Conservation (phyloP, 2,329 filamentous ascomycete species). For the Mariannaea sp. region DNA sequence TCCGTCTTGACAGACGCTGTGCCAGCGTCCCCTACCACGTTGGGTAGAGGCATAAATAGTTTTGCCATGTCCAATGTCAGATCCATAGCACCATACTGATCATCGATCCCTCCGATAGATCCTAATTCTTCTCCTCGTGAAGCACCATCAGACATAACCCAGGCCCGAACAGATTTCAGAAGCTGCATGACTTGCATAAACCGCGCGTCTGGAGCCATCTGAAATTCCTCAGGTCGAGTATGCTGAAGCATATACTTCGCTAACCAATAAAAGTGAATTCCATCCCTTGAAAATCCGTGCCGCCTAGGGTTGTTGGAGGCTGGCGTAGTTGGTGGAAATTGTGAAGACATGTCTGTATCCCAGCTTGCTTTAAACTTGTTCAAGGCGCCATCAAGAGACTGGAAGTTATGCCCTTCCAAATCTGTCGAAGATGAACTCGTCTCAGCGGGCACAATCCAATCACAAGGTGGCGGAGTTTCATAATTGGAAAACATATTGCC, state of each 20-base stretch:
- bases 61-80: conserved; percentile 73
- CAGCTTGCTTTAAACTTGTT: conserved; percentile 75
- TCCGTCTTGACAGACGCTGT: conserved; percentile 51
- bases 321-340: conserved; percentile 61
- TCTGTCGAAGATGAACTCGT: conserved; percentile 52
- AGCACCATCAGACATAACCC: conserved; percentile 67
- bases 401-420: conserved; percentile 45
- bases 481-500: conserved; percentile 48
- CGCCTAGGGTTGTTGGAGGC: conserved; percentile 59
- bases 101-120: conserved; percentile 70
- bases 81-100: conserved; percentile 66
- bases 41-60: conserved; percentile 66
- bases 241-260: conserved; percentile 68
- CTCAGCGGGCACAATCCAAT: conserved; percentile 56
- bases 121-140: conserved; percentile 70
- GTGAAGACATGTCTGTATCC: conserved; percentile 70
- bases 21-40: conserved; percentile 49
- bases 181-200: conserved; percentile 65
- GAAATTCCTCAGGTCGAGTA: conserved; percentile 57
- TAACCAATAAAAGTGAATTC: conserved; percentile 74
- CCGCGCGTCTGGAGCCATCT: conserved; percentile 61
- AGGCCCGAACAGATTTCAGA: conserved; percentile 63
- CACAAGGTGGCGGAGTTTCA: conserved; percentile 62
- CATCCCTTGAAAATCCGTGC: conserved; percentile 73
- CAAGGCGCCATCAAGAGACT: conserved; percentile 60